Evolutionary conservation across 148 eudicot species (phyloP).

Genomic region (Cornus kousa): DNA sequence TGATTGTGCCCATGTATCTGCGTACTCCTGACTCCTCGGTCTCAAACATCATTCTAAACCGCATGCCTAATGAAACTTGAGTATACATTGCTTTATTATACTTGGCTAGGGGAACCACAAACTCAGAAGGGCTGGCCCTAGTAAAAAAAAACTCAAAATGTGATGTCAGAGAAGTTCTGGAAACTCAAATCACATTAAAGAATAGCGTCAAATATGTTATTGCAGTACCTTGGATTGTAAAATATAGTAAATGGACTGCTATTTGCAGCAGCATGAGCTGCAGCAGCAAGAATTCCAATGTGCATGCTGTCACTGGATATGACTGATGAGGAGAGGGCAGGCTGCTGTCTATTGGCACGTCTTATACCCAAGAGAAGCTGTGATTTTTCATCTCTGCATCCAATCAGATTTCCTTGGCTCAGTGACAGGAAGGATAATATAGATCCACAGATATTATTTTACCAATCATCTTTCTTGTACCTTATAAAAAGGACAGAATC

Average conservation of each 20-base stretch:
- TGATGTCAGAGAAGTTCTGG: neutral
- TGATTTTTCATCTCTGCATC: constrained; percentile 86
- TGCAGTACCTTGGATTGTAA: constrained; percentile 83
- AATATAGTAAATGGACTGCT: constrained; percentile 92
- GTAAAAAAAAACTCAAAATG: constrained; percentile 13
- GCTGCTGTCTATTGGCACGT: constrained; percentile 89
- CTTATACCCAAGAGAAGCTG: constrained; percentile 88
- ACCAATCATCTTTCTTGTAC: constrained; percentile 30
- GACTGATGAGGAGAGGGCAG: constrained; percentile 93
- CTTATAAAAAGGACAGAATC: constrained; percentile 94
- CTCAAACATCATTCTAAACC: constrained; percentile 99
- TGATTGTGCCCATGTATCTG: constrained; percentile 92
- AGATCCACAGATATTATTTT: neutral
- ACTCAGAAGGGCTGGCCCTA: constrained; percentile 94
- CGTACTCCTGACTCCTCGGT: constrained; percentile 95
- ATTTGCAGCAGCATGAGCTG: constrained; percentile 97
- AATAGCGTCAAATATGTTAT: neutral
- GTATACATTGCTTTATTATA: constrained; percentile 94
- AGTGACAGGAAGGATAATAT: constrained; percentile 2
- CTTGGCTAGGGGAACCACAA: constrained; percentile 94
- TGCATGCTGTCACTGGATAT: constrained; percentile 99
- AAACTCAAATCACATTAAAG: neutral
- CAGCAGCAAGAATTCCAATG: constrained; percentile 96
- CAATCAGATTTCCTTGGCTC: constrained; percentile 17
- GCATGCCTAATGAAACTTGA: constrained; percentile 92